Evolutionary conservation across 2,329 filamentous ascomycete genomes (phyloP), one percentile per base, ranked within the genome.

Genomic region (Acrocalymma vagum): DNA sequence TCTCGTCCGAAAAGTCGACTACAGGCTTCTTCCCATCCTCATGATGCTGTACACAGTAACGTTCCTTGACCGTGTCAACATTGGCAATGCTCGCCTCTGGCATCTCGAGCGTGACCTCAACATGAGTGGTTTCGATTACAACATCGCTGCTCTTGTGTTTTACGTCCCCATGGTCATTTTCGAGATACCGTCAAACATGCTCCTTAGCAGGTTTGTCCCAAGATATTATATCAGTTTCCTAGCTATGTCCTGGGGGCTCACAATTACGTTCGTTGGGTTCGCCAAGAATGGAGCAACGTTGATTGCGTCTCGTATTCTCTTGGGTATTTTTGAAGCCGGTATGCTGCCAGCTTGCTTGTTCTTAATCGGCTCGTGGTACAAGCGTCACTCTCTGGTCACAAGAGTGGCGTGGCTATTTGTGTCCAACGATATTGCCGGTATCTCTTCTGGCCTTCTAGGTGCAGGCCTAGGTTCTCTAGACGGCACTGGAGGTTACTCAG

Each of bases 101-200:
- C 75, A 75, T 9, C 78, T 78, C 74, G 63, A 67, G 6, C 55
- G 64, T 10, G 75, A 78, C 36, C 60, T 78, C 20, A 34, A 55
- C 4, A n/a, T n/a, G n/a, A n/a, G n/a, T n/a, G n/a, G n/a, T n/a
- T 68, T 78, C 41, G n/a, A n/a, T n/a, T 81, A 80, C 51, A 74
- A 71, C 3, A 70, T 75, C 44, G 63, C 72, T 1, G 52, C 81
- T 8, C 70, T 78, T 5, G 73, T 81, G 8, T 82, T 80, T 66
- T 79, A 79, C 55, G 65, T 79, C 29, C 72, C 70, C n/a, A 78
- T 81, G 51, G 71, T 81, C 16, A 43, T 79, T 8, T 78, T 75
- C 45, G 76, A 80, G 51, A 67, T 79, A 3, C 78, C 78, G 0
- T 75, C 71, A 42, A 80, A 78, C 53, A 69, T 80, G 29, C 56